A percentile compares a stretch with the other conserved stretches of the same genome.
Evolutionary conservation across 805 yeast genomes (phyloP).

Genomic region (Candida nanaspora): DNA sequence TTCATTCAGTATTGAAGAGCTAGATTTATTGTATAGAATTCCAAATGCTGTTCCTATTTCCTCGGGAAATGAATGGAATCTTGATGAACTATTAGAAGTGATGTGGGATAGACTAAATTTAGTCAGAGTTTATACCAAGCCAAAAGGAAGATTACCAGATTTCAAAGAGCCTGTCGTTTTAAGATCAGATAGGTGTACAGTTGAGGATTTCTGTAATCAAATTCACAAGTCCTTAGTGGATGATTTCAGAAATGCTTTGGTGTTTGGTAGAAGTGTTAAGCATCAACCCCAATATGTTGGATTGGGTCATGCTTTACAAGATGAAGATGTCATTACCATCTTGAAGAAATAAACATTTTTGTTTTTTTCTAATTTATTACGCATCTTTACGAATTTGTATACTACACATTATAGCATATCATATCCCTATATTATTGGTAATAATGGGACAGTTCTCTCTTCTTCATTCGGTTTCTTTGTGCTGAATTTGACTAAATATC

Average conservation of each 20-base stretch:
- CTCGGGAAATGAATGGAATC: constrained; percentile 93
- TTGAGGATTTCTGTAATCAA: constrained; percentile 93
- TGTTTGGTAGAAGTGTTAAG: constrained; percentile 89
- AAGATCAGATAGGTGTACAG: constrained; percentile 72
- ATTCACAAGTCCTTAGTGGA: constrained; percentile 93
- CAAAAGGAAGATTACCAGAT: constrained; percentile 92
- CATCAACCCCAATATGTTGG: constrained; percentile 98
- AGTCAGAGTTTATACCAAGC: constrained; percentile 95
- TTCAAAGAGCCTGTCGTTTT: constrained; percentile 92
- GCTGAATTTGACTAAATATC: too few species aligned
- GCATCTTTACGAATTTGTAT: background rate
- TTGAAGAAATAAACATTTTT: constrained; percentile 52
- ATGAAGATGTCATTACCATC: constrained; percentile 96
- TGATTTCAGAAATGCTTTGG: constrained; percentile 89
- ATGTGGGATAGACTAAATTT: constrained; percentile 93
- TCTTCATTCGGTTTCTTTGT: too few species aligned
- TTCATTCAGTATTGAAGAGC: constrained; percentile 87
- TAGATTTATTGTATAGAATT: constrained; percentile 81
- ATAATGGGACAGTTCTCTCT: too few species aligned
- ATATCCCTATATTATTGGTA: background rate
- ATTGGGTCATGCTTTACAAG: constrained; percentile 71
- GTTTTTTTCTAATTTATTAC: background rate
- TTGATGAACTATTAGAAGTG: constrained; percentile 86
- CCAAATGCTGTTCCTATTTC: constrained; percentile 98
- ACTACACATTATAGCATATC: background rate